These are phyloP conservation scores for Backusella liffmaniae DNA, from an alignment of 192 early-diverging fungal species.

Conservation along the genomic window DNA sequence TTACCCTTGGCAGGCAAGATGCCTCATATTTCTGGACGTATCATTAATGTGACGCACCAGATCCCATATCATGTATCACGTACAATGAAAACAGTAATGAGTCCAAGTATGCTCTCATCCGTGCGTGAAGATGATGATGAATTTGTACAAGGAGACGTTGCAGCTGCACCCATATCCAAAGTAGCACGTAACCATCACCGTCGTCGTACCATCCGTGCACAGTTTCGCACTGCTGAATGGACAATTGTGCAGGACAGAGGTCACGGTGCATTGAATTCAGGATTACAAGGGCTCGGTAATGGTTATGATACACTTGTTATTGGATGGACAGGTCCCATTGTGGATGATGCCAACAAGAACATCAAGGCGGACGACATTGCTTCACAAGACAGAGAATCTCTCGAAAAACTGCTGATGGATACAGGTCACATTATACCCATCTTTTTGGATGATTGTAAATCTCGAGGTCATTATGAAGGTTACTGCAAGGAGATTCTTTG, in stretches of 20 bases:
- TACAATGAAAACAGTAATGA: neutral
- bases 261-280: slow-evolving; percentile 89
- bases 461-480: slow-evolving; percentile 91
- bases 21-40: slow-evolving; percentile 21
- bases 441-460: slow-evolving; percentile 66
- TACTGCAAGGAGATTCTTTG: slow-evolving; percentile 96
- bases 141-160: neutral
- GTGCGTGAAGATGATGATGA: neutral
- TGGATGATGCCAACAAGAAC: slow-evolving; percentile 47
- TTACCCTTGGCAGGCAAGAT: slow-evolving; percentile 25
- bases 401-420: slow-evolving; percentile 57
- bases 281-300: slow-evolving; percentile 67
- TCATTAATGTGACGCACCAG: slow-evolving; percentile 35
- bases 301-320: slow-evolving; percentile 64
- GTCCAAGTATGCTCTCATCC: neutral
- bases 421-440: slow-evolving; percentile 72
- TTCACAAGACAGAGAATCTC: slow-evolving; percentile 54
- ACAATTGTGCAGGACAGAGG: slow-evolving; percentile 54
- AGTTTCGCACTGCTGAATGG: slow-evolving; percentile 24
- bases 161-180: slow-evolving; percentile 12
- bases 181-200: slow-evolving; percentile 14
- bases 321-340: slow-evolving; percentile 70
- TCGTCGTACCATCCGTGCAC: slow-evolving; percentile 4
- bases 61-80: slow-evolving; percentile 32
- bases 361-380: slow-evolving; percentile 52